A percentile compares a stretch with the other conserved stretches of the same genome.
These are phyloP conservation scores for Suillus hirtellus DNA, from an alignment of 768 basidiomycete genomes.

Conservation along the genomic window DNA sequence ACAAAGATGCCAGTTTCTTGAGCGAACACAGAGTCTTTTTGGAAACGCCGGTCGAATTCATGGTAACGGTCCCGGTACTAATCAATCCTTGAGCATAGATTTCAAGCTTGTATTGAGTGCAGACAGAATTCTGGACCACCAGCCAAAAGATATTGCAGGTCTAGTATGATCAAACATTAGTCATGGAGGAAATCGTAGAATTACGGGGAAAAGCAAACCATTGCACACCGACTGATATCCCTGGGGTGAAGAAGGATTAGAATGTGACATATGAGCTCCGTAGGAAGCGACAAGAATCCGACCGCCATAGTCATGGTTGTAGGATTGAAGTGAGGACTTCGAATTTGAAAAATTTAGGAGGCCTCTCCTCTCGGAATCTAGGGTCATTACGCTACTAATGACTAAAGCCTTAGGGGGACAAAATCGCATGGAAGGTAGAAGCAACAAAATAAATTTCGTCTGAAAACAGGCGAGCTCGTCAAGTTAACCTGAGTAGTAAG, in stretches of 20 bases:
- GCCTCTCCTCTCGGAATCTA: no score
- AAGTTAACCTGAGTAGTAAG: no score
- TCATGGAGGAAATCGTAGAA: not conserved
- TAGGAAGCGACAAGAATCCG: not conserved
- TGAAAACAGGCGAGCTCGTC: no score
- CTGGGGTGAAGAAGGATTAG: not conserved
- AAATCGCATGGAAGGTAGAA: no score
- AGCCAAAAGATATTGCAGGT: not conserved
- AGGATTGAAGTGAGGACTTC: not conserved
- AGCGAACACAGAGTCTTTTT: not conserved
- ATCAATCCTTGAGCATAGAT: not conserved
- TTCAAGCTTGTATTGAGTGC: not conserved
- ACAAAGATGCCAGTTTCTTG: not conserved
- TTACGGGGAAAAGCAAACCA: not conserved
- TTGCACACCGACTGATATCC: not conserved
- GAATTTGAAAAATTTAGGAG: not conserved
- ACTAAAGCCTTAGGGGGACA: no score
- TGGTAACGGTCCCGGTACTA: not conserved
- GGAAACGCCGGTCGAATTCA: not conserved
- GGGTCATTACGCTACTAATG: no score
- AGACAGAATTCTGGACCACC: not conserved
- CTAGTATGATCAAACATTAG: not conserved
- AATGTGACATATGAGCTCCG: not conserved
- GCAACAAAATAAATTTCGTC: no score
- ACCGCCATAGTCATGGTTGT: not conserved